These are phyloP conservation scores for Saccharomycopsis fermentans DNA, from an alignment of 805 yeast genomes.

Conservation along the genomic window DNA sequence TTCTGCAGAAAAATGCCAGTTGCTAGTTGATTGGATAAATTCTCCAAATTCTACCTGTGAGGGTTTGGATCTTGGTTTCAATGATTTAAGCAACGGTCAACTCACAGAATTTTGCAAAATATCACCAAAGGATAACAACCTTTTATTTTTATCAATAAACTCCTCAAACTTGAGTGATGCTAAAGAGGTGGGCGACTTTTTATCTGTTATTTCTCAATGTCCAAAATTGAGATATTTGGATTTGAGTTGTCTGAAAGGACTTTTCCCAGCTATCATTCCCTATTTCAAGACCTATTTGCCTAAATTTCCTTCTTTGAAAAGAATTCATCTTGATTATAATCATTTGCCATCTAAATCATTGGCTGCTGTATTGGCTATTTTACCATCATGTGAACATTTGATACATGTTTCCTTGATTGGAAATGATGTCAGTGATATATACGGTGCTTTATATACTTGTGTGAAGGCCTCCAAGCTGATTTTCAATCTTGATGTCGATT, in stretches of 20 bases:
- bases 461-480: conserved; percentile 58
- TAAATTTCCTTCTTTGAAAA: conserved; percentile 46
- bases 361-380: conserved; percentile 50
- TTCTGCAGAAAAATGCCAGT: conserved; percentile 44
- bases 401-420: conserved; percentile 64
- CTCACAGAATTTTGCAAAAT: conserved; percentile 20
- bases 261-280: conserved; percentile 54
- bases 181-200: conserved; percentile 39
- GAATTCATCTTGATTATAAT: conserved; percentile 67
- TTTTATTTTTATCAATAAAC: conserved; percentile 51
- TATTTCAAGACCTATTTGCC: conserved; percentile 59
- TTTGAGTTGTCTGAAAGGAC: conserved; percentile 53
- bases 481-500: conserved; percentile 59
- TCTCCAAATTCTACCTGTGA: conserved; percentile 31
- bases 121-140: conserved; percentile 19
- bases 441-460: conserved; percentile 59
- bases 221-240: conserved; percentile 62
- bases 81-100: conserved; percentile 41
- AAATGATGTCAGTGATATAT: conserved; percentile 44
- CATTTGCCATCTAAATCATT: conserved; percentile 46
- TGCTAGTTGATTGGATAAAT: conserved; percentile 50
- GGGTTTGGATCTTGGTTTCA: conserved; percentile 81
- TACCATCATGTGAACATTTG: conserved; percentile 58
- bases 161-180: conserved; percentile 48
- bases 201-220: conserved; percentile 40